Percentiles rank a stretch among this genome's conserved stretches.
These are phyloP conservation scores for Fusarium ambrosium DNA, from an alignment of 2,329 filamentous ascomycete genomes.

Conservation along the genomic window DNA sequence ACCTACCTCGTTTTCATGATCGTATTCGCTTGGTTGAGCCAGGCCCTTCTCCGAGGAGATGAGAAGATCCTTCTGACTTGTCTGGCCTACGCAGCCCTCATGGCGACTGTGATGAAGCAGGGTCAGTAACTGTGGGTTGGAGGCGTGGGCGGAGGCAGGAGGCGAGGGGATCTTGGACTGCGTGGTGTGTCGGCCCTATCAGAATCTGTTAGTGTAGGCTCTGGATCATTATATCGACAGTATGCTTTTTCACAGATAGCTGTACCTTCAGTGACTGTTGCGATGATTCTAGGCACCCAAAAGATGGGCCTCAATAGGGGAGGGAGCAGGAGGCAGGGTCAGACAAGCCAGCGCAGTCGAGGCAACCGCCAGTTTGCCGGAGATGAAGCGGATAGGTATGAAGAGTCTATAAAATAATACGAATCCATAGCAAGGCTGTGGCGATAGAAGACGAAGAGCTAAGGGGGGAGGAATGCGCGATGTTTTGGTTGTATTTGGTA, in stretches of 20 bases:
- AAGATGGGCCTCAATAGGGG: not conserved
- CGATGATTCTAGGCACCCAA: not conserved
- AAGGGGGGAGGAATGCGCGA: too few species aligned
- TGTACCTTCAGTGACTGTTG: not conserved
- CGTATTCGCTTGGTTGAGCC: slow-evolving; percentile 19
- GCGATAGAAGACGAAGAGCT: too few species aligned
- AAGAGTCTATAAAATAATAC: too few species aligned
- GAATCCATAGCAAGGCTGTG: too few species aligned
- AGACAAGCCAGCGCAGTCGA: not conserved
- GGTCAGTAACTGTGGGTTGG: not conserved
- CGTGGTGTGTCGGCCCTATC: not conserved
- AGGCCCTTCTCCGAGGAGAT: slow-evolving; percentile 14
- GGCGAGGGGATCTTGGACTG: not conserved
- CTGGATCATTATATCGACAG: not conserved
- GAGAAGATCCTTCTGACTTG: slow-evolving; percentile 22
- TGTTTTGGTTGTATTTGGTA: too few species aligned
- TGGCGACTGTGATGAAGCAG: slow-evolving; percentile 21
- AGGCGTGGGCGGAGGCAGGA: not conserved
- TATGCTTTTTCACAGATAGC: not conserved
- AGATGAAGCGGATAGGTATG: too few species aligned
- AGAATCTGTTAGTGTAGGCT: not conserved
- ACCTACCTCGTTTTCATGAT: slow-evolving; percentile 32
- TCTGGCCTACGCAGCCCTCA: slow-evolving; percentile 15
- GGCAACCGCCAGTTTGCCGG: too few species aligned
- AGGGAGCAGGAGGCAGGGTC: not conserved